Conservation (phyloP, 495 filamentous ascomycete genomes). For the Xylaria cubensis region DNA sequence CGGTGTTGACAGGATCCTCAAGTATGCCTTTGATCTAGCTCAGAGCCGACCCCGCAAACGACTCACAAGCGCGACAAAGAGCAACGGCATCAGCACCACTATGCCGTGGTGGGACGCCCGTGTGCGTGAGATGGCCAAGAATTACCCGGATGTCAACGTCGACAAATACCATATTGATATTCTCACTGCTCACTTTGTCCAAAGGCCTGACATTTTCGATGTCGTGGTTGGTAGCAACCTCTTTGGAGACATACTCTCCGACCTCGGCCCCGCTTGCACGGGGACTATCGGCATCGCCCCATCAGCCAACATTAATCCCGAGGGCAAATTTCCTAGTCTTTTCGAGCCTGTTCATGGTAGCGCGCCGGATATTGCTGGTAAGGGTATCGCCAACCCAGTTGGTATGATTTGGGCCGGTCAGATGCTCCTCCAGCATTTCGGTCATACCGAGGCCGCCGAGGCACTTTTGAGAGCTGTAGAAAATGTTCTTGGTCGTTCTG, state of each 20-base stretch:
- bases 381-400: constrained; percentile 74
- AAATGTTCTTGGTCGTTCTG: constrained; percentile 57
- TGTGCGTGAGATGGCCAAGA: constrained; percentile 70
- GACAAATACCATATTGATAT: constrained; percentile 83
- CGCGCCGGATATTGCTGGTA: constrained; percentile 73
- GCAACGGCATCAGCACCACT: constrained; percentile 75
- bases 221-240: constrained; percentile 84
- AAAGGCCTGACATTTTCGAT: constrained; percentile 78
- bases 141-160: constrained; percentile 75
- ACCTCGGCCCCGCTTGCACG: constrained; percentile 85
- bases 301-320: constrained; percentile 73
- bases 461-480: constrained; percentile 71
- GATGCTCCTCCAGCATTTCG: constrained; percentile 77
- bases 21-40: constrained; percentile 77
- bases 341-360: constrained; percentile 89
- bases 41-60: constrained; percentile 73
- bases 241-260: constrained; percentile 85
- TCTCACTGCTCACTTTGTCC: constrained; percentile 83
- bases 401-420: constrained; percentile 74
- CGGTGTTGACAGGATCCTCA: constrained; percentile 78
- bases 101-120: constrained; percentile 80
- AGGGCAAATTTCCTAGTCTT: constrained; percentile 70
- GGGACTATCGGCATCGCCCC: constrained; percentile 84
- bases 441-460: constrained; percentile 64
- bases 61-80: constrained; percentile 82